Percentiles rank a stretch among this genome's conserved stretches.
phyloP scores from a whole-genome alignment of 1,284 basidiomycete genomes.

The Cutaneotrichosporon dermatis region DNA sequence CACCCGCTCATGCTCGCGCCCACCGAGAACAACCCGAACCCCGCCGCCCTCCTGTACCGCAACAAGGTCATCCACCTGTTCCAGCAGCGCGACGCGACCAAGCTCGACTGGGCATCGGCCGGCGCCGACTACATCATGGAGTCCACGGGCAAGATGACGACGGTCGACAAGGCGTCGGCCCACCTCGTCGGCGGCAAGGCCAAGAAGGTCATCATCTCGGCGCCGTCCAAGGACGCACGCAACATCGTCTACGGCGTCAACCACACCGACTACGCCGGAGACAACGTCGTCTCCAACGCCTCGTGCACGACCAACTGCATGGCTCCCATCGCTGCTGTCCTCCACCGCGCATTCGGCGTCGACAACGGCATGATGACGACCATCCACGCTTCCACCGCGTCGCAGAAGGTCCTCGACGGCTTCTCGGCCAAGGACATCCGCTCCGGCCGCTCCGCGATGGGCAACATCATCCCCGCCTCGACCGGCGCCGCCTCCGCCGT shows the following conservation, averaged over 20 bases:
- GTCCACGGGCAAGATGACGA: slow-evolving; percentile 47
- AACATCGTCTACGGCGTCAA: slow-evolving; percentile 50
- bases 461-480: slow-evolving; percentile 49
- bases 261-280: slow-evolving; percentile 38
- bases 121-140: slow-evolving; percentile 49
- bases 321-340: slow-evolving; percentile 47
- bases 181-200: slow-evolving; percentile 44
- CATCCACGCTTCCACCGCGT: slow-evolving; percentile 49
- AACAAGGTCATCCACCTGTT: slow-evolving; percentile 47
- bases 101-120: slow-evolving; percentile 43
- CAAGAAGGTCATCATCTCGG: slow-evolving; percentile 50
- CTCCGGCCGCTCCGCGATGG: slow-evolving; percentile 42
- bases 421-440: slow-evolving; percentile 49
- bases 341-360: slow-evolving; percentile 47
- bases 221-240: slow-evolving; percentile 43
- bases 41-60: slow-evolving; percentile 37
- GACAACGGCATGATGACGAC: slow-evolving; percentile 51
- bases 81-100: slow-evolving; percentile 42
- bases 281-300: slow-evolving; percentile 48
- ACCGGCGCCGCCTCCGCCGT: slow-evolving; percentile 50
- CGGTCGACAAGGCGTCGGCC: slow-evolving; percentile 39
- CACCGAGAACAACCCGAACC: slow-evolving; percentile 32
- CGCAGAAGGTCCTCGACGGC: slow-evolving; percentile 49
- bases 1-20: slow-evolving; percentile 36
- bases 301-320: slow-evolving; percentile 52